Evolutionary conservation across 306 rosid genomes (phyloP).

Genomic region (Cucurbita moschata): DNA sequence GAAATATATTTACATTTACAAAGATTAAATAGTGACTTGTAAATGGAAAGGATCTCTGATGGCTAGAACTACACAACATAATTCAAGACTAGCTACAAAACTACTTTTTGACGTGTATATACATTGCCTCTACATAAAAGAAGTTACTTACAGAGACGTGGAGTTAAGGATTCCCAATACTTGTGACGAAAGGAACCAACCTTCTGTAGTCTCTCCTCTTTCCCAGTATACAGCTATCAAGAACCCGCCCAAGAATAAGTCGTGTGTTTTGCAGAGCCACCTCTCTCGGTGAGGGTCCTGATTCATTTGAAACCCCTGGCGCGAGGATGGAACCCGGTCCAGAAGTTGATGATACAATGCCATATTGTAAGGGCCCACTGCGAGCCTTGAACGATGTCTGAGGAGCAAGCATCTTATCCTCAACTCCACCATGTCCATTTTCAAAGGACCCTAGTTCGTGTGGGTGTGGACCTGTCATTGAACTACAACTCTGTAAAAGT

Average conservation of each 20-base stretch:
- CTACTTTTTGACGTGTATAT: background rate
- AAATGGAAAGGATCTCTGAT: background rate
- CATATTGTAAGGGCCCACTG: conserved; percentile 81
- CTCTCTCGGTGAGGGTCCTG: conserved; percentile 57
- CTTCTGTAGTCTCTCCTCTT: conserved; percentile 77
- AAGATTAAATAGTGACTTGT: background rate
- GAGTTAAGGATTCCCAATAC: conserved; percentile 48
- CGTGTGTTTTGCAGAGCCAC: conserved; percentile 88
- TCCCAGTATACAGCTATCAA: conserved; percentile 66
- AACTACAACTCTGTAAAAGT: conserved; percentile 88
- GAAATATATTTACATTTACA: background rate
- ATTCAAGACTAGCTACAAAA: conserved; percentile 6
- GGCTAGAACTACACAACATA: background rate
- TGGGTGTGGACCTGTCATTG: conserved; percentile 72
- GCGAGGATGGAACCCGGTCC: conserved; percentile 20
- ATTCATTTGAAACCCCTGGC: conserved; percentile 32
- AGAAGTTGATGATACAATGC: conserved; percentile 36
- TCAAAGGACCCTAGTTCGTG: conserved; percentile 55
- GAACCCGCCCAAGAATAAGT: conserved; percentile 74
- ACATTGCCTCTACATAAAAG: background rate
- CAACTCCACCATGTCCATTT: conserved; percentile 49
- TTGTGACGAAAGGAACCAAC: conserved; percentile 78
- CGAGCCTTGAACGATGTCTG: conserved; percentile 91
- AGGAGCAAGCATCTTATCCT: conserved; percentile 67
- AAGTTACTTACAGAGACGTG: background rate